Base-by-base conservation (phyloP, 306 rosid genomes). In the Cercis canadensis region DNA sequence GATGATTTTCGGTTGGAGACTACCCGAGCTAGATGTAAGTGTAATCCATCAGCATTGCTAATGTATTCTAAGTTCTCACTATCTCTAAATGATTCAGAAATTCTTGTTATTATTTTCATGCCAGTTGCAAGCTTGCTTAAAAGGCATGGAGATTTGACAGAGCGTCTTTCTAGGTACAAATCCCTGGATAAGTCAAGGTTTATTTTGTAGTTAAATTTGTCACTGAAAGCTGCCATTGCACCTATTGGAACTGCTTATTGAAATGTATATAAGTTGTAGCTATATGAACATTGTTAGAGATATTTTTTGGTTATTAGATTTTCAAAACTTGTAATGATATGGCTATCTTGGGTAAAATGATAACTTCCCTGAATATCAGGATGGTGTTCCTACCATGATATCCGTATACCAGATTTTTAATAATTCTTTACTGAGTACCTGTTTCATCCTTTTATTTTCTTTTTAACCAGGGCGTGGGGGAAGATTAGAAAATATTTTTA, bases 141-240 rank as follows among this genome's bases (percentile, higher is more conserved):
- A 82, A 80, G 92, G 75, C 99, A 95, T 61, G 86, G 87, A 8
- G 90, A 87, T 47, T 83, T 95, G 82, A 62, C 90, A 0, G 96
- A 95, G 82, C 99, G 96, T 47, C 83, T 91, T 73, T 84, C 99
- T 50, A 89, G 99, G 99, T 91, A 78, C 17, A 54, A 31, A 31
- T 52, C 9, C 49, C 63, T 61, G 44, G 15, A 51, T 50, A 41
- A 66, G 67, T 69, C 33, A 4, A n/a, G 6, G 11, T 11, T 39
- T 67, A 19, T 62, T 51, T 41, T 61, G 12, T 66, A 18, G 47
- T 72, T 53, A 32, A 37, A 62, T 81, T 50, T 40, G 24, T 71
- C 44, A 52, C 4, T 45, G 32, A 63, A 55, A 24, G 52, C 11
- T 6, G 34, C 57, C 50, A 45, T 17, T 45, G 19, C 67, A 31